Conservation (phyloP, 2,329 filamentous ascomycete genomes). For the Colletotrichum orchidophilum region DNA sequence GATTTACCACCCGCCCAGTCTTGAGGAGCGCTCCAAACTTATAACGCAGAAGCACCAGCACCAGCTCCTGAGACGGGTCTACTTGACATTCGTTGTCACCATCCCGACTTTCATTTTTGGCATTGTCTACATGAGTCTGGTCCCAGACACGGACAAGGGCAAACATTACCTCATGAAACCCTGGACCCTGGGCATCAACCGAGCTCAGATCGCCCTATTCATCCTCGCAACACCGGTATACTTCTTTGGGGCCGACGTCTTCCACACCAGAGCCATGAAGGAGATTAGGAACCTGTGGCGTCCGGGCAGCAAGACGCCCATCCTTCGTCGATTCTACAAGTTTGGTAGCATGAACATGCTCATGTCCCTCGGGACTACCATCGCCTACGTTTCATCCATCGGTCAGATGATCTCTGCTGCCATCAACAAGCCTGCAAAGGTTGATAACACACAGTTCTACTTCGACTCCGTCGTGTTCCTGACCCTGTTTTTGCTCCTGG, state of each 20-base stretch:
- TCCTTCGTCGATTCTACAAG: conserved; percentile 82
- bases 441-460: conserved; percentile 70
- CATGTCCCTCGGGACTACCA: conserved; percentile 86
- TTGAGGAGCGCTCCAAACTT: conserved; percentile 81
- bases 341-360: conserved; percentile 98
- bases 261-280: conserved; percentile 81
- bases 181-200: conserved; percentile 77
- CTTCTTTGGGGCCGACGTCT: conserved; percentile 85
- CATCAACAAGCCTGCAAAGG: conserved; percentile 47
- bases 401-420: conserved; percentile 75
- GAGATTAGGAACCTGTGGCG: conserved; percentile 84
- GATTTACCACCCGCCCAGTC: conserved; percentile 81
- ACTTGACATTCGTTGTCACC: conserved; percentile 74
- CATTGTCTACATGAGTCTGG: conserved; percentile 89
- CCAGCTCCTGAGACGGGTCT: conserved; percentile 74
- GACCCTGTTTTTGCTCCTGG: conserved; percentile 83
- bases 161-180: conserved; percentile 75
- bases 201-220: conserved; percentile 82
- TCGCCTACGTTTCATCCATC: conserved; percentile 87
- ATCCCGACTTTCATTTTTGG: conserved; percentile 89
- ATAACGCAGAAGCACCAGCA: conserved; percentile 77
- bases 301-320: conserved; percentile 74
- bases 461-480: conserved; percentile 95
- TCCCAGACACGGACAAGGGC: conserved; percentile 66
- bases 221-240: conserved; percentile 87